Evolutionary conservation across 805 yeast species (phyloP).

Genomic region (Spencermartinsiella europaea): DNA sequence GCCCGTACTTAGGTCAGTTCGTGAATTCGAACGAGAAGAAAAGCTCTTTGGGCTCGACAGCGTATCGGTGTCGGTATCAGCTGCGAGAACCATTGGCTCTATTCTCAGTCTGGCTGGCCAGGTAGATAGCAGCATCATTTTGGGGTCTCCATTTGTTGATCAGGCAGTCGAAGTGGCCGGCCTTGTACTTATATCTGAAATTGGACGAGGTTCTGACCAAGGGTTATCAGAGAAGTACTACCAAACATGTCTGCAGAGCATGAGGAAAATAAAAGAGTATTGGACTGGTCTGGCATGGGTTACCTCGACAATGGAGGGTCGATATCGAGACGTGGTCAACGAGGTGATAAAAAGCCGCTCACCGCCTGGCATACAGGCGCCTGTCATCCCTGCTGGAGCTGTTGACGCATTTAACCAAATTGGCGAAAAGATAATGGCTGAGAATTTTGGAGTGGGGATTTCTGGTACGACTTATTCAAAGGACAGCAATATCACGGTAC

Average conservation of each 20-base stretch:
- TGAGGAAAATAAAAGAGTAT: not conserved
- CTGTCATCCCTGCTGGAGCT: too few relatives aligned
- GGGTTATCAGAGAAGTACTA: conserved; percentile 1
- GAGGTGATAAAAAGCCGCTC: too few relatives aligned
- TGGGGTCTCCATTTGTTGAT: conserved; percentile 3
- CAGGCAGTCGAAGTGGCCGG: conserved; percentile 9
- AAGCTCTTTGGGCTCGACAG: conserved; percentile 2
- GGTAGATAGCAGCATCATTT: not conserved
- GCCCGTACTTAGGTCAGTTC: conserved; percentile 1
- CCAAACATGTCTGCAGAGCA: not conserved
- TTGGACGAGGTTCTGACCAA: not conserved
- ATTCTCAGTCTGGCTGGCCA: conserved; percentile 1
- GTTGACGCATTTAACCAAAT: not conserved
- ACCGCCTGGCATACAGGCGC: not conserved
- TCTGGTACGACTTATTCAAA: not conserved
- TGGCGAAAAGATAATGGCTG: not conserved
- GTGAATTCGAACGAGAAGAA: not conserved
- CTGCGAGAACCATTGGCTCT: conserved; percentile 8
- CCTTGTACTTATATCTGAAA: conserved; percentile 4
- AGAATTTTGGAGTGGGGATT: not conserved
- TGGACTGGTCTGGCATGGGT: conserved; percentile 8
- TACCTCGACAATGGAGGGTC: conserved; percentile 3
- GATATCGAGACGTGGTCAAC: not conserved
- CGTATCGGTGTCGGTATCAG: conserved; percentile 1
- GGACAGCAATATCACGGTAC: not conserved